Percentiles rank a stretch among this genome's conserved stretches.
phyloP scores from a whole-genome alignment of 192 early-diverging fungal genomes.

The Linnemannia zychae region DNA sequence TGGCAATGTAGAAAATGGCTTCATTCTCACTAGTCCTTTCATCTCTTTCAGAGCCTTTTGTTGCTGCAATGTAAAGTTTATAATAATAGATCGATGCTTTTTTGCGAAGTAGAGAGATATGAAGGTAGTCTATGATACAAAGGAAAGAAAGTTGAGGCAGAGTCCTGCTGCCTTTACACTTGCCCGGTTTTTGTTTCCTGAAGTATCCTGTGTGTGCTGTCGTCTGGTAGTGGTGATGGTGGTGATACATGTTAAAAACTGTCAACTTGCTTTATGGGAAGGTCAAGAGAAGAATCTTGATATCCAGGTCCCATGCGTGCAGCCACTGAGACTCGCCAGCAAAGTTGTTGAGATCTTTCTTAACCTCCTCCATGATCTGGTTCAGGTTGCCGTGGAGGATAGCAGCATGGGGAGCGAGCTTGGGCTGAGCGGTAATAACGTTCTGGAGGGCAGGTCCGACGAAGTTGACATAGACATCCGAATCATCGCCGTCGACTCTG shows the following conservation, averaged over 20 bases:
- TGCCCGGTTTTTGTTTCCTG: background rate
- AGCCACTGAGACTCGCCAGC: slow-evolving; percentile 39
- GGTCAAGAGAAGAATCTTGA: slow-evolving; percentile 47
- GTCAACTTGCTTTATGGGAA: slow-evolving; percentile 36
- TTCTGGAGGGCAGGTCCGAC: slow-evolving; percentile 35
- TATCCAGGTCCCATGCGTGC: slow-evolving; percentile 36
- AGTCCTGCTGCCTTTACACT: slow-evolving; percentile 1
- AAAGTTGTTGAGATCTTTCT: slow-evolving; percentile 26
- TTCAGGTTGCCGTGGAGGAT: slow-evolving; percentile 48
- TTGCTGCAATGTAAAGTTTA: background rate
- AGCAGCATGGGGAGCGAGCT: slow-evolving; percentile 1
- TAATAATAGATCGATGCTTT: background rate
- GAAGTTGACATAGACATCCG: slow-evolving; percentile 34
- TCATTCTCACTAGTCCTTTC: background rate
- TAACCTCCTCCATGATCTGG: slow-evolving; percentile 40
- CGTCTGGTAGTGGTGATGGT: background rate
- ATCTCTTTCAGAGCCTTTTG: background rate
- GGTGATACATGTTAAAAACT: background rate
- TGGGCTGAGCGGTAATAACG: slow-evolving; percentile 17
- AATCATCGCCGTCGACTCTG: slow-evolving; percentile 37
- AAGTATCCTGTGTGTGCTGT: background rate
- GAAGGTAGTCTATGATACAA: background rate
- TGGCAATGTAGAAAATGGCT: background rate
- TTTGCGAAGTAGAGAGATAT: background rate
- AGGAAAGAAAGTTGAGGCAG: slow-evolving; percentile 3